Evolutionary conservation across 805 yeast species (phyloP), one percentile per base, ranked within the genome.

Genomic region (Zygosaccharomyces rouxii): DNA sequence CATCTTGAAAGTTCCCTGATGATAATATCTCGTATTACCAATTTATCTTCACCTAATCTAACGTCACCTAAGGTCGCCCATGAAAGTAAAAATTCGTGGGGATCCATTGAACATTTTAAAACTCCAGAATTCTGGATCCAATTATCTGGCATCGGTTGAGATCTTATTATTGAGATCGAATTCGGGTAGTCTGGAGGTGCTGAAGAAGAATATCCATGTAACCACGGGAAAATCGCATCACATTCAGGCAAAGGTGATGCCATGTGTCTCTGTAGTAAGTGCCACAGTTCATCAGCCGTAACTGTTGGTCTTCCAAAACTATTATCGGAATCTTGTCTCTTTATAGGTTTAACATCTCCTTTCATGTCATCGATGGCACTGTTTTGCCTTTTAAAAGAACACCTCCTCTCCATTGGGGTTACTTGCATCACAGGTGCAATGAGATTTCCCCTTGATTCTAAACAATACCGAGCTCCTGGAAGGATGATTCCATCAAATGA

Each of bases 151-250:
- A 53, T 44, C 13, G 56, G 55, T 33, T 49, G 57, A 13, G 63
- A 58, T 13, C 73, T 63, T 38, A 69, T 68, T 6, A 63, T 57
- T 3, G 70, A 56, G 25, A 57, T 29, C 19, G 57, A 67, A 56
- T 66, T 80, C 70, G 64, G 74, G 38, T 75, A 67, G 58, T 80
- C 85, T 21, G 83, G 78, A 37, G 74, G 69, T 58, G 81, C 80
- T 30, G 74, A 71, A 11, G 72, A 73, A 52, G 83, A 80, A 38
- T 86, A 71, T 0, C 95, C 94, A 63, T 90, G 96, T 22, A 88
- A 71, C 97, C 97, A 89, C 0, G 97, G 97, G 58, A 89, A 90
- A 75, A 90, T 79, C 9, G 60, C 60, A 21, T 73, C 76, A 16
- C 90, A 83, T 3, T 77, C 78, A 0, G 97, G 96, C 35, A 83